Base-by-base conservation (phyloP, 2,329 filamentous ascomycete genomes). In the Parastagonospora nodorum region DNA sequence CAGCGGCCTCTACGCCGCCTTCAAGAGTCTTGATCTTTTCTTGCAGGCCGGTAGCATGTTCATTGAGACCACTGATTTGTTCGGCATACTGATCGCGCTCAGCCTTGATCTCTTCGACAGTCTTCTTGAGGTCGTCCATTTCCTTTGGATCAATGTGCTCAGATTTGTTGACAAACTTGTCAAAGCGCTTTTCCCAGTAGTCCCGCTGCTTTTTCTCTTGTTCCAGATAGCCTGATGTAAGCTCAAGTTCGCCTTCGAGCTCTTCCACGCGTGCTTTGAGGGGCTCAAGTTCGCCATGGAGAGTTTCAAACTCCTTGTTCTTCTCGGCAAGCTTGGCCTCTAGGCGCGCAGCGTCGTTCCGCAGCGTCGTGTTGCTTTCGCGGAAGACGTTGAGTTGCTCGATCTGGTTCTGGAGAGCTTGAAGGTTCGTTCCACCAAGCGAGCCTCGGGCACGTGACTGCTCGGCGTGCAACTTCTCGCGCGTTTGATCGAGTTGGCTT, bases 331-430 rank as follows among this genome's bases (percentile, higher is more conserved):
- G 80, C 58, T 90, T 86, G 10, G 86, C 80, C 61, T 94, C 89
- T 1, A 90, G 85, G 63, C 92, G 88, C 48, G 88, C 85, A 53
- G 89, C 87, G 70, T 99, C 92, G 61, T 89, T 91, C 37, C 95
- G 89, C 12, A 99, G 81, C 1, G 93, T 94, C 49, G 89, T 89
- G 63, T 90, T 96, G 77, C 92, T 97, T 75, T 99, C 94, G 9
- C 94, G 89, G 80, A 95, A 96, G 12, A 97, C 81, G 65, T 99
- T 99, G 52, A 99, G 84, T 74, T 99, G 92, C 66, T 96, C 94
- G 53, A 99, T 84, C 58, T 95, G 97, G 59, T 95, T 88, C 85
- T 96, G 92, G 4, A 99, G 82, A 64, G 96, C 92, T 68, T 90
- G 91, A 68, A 97, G 91, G 42, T 87, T 90, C 67, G 90, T 82